Evolutionary conservation across 805 yeast species (phyloP), one percentile per base, ranked within the genome.

Genomic region (Metschnikowia noctiluminum): DNA sequence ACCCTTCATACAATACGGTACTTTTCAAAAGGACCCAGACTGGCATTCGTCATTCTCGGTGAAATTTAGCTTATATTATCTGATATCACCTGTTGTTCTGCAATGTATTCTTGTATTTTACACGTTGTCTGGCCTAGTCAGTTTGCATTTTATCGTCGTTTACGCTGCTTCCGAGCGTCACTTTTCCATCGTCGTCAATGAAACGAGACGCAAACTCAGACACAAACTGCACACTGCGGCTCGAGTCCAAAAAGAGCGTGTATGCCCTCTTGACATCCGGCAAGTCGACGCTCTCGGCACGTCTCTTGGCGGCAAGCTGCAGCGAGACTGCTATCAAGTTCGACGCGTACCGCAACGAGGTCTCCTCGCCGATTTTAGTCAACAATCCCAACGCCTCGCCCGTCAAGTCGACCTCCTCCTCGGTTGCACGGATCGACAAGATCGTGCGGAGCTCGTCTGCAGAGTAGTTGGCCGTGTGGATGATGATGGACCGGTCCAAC

Each of bases 401-500:
- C 13, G 83, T 67, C 53, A 94, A 72, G 56, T 89, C 94, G 43
- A 89, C 91, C 63, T 91, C 97, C 69, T 94, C 99, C 64, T 90
- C 96, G 60, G 84, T 87, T 2, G 97, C 89, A 63, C 99, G 83
- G 60, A 92, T 94, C 30, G 87, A 76, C 54, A 94, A 73, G 61
- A 94, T 94, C 43, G 90, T 83, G 62, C 85, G 80, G 62, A 92
- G 86, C 68, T 94, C 99, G 51, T 88, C 91, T 50, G 80, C 82
- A 50, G 77, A 74, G 73, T 94, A 94, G 40, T 81, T 74, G 14
- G 80, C 69, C 1, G 99, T 95, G 62, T 94, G 90, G 55, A 94
- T 89, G 53, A 94, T 94, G 57, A 94, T 86, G 34, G 95, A 81
- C 66, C 99, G 81, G 71, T 94, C 99, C 60, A 94, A 82, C 60